phyloP scores from a whole-genome alignment of 129 eudicot genomes.

The Oenanthe sinensis region DNA sequence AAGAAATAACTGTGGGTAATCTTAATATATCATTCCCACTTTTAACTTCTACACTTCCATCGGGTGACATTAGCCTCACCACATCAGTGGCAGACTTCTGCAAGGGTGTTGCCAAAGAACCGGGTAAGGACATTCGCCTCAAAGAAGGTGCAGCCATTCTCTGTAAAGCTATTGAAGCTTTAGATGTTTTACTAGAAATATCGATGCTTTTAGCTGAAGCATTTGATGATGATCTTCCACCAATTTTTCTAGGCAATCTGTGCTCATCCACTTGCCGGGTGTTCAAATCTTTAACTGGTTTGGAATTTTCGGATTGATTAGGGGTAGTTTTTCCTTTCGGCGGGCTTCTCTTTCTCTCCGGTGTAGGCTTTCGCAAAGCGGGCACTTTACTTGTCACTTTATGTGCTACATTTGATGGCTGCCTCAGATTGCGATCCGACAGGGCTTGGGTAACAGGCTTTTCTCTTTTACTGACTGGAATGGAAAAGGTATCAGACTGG shows the following conservation, averaged over 20 bases:
- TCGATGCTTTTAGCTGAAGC: slow-evolving; percentile 30
- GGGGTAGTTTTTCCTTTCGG: slow-evolving; percentile 34
- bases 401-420: slow-evolving; percentile 38
- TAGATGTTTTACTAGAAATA: slow-evolving; percentile 26
- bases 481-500: slow-evolving; percentile 42
- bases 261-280: slow-evolving; percentile 42
- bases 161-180: slow-evolving; percentile 13
- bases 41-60: slow-evolving; percentile 12
- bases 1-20: slow-evolving; percentile 14
- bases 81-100: slow-evolving; percentile 48
- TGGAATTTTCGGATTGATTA: slow-evolving; percentile 46
- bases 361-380: slow-evolving; percentile 33
- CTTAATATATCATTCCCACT: slow-evolving; percentile 15
- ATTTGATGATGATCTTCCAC: slow-evolving; percentile 34
- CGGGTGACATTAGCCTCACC: slow-evolving; percentile 21
- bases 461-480: slow-evolving; percentile 45
- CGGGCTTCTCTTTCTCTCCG: slow-evolving; percentile 53
- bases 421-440: slow-evolving; percentile 38
- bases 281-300: slow-evolving; percentile 39
- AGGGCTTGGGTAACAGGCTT: slow-evolving; percentile 25
- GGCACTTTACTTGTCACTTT: slow-evolving; percentile 19
- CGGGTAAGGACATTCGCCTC: slow-evolving; percentile 40
- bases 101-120: slow-evolving; percentile 30
- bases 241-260: slow-evolving; percentile 48
- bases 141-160: slow-evolving; percentile 17